These are phyloP conservation scores for Coprinopsis strossmayeri DNA, from an alignment of 768 basidiomycete species.

Conservation along the genomic window DNA sequence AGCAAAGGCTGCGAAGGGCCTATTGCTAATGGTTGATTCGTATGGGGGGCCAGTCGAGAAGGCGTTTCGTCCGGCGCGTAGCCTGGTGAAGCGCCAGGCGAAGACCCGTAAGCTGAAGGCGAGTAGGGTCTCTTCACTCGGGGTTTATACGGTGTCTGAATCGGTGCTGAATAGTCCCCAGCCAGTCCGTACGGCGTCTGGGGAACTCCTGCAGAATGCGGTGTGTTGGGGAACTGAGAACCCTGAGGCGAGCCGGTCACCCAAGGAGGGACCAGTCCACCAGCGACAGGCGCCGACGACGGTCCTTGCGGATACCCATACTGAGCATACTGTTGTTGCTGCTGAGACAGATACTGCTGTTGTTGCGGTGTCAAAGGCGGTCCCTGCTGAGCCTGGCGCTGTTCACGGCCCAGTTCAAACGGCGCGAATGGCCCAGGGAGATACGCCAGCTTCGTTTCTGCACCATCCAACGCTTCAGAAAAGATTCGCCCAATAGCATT, in stretches of 20 bases:
- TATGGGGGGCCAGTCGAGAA: conserved; percentile 39
- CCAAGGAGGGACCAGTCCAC: background rate
- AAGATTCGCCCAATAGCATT: conserved; percentile 85
- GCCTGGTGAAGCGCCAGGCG: conserved; percentile 28
- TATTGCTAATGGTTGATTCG: conserved; percentile 38
- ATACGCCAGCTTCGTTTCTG: conserved; percentile 57
- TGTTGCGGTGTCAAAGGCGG: conserved; percentile 9
- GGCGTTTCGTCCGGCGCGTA: conserved; percentile 43
- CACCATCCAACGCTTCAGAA: conserved; percentile 72
- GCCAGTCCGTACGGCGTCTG: conserved; percentile 28
- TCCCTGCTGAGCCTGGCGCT: conserved; percentile 18
- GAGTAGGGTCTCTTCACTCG: conserved; percentile 53
- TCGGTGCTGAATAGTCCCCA: conserved; percentile 26
- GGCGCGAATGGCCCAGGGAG: conserved; percentile 68
- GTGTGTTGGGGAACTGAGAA: conserved; percentile 20
- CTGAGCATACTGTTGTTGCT: conserved; percentile 8
- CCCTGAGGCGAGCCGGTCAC: background rate
- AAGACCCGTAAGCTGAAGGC: conserved; percentile 24
- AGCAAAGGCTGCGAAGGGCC: conserved; percentile 22
- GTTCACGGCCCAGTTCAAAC: conserved; percentile 54
- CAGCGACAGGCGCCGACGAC: background rate
- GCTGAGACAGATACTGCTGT: conserved; percentile 6
- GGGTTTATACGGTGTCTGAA: conserved; percentile 71
- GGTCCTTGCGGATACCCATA: background rate
- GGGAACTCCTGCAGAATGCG: conserved; percentile 19